phyloP scores from a whole-genome alignment of 2,329 filamentous ascomycete genomes.

The Canariomyces notabilis region DNA sequence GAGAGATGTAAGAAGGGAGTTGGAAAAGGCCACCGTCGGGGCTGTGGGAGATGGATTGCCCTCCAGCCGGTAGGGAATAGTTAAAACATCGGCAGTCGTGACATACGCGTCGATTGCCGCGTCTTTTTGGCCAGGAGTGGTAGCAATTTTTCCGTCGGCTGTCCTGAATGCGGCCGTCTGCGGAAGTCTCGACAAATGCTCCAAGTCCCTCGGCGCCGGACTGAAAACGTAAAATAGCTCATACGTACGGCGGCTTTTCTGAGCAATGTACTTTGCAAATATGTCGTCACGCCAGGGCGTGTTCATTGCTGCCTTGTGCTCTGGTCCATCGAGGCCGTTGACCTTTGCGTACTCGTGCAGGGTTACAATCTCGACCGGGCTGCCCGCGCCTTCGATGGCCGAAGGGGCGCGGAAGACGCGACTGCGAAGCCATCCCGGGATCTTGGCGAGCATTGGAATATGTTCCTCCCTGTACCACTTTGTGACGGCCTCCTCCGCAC shows the following conservation, averaged over 20 bases:
- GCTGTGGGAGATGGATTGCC: constrained; percentile 62
- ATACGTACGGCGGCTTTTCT: constrained; percentile 57
- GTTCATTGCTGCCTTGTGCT: constrained; percentile 56
- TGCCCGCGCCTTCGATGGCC: constrained; percentile 45
- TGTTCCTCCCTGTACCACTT: constrained; percentile 76
- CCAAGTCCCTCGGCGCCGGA: constrained; percentile 63
- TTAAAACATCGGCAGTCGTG: constrained; percentile 62
- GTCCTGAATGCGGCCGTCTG: constrained; percentile 46
- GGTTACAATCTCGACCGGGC: constrained; percentile 53
- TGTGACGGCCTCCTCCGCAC: constrained; percentile 48
- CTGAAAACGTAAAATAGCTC: constrained; percentile 77
- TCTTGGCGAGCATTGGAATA: constrained; percentile 62
- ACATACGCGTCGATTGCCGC: constrained; percentile 62
- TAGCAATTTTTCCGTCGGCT: constrained; percentile 50
- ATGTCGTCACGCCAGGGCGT: constrained; percentile 60
- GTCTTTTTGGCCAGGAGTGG: constrained; percentile 42
- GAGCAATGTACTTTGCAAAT: constrained; percentile 52
- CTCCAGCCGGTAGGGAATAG: constrained; percentile 69
- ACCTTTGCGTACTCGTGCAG: constrained; percentile 67
- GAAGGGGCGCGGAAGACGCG: constrained; percentile 62
- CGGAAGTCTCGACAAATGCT: constrained; percentile 48
- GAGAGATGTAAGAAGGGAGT: constrained; percentile 73
- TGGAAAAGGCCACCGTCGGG: constrained; percentile 69
- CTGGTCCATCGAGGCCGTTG: constrained; percentile 62
- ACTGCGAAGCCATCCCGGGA: constrained; percentile 74